Conservation (phyloP, 2,329 filamentous ascomycete genomes). For the Coniochaeta hoffmannii region DNA sequence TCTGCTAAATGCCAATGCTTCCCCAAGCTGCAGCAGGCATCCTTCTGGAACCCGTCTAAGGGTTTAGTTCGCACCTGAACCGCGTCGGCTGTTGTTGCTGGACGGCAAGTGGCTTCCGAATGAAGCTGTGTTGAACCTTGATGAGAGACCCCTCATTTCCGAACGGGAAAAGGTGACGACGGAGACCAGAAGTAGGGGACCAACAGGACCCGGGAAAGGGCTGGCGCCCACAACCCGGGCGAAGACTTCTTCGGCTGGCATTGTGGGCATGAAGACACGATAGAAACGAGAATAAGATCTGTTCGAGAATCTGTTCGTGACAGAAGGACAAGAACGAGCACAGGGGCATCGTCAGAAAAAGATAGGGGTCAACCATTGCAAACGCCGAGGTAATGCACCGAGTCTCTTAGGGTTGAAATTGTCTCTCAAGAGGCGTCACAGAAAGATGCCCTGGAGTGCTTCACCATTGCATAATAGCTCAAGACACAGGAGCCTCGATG, state of each 20-base stretch:
- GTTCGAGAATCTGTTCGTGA: not conserved
- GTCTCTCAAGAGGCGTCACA: too few species aligned
- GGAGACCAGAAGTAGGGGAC: not conserved
- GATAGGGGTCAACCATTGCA: too few species aligned
- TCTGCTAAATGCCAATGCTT: not conserved
- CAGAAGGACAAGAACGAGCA: not conserved
- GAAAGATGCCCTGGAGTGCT: too few species aligned
- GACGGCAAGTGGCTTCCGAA: not conserved
- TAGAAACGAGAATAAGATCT: not conserved
- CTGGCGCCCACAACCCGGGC: not conserved
- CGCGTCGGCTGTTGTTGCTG: not conserved
- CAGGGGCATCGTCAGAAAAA: too few species aligned
- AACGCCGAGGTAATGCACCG: too few species aligned
- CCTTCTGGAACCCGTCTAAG: not conserved
- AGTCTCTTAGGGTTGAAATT: too few species aligned
- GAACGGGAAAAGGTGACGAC: not conserved
- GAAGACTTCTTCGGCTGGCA: not conserved
- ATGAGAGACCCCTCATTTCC: not conserved
- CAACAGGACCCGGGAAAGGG: not conserved
- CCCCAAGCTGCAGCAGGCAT: not conserved
- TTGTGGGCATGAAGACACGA: not conserved
- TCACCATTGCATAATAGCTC: too few species aligned
- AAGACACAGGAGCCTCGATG: too few species aligned
- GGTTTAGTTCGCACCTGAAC: not conserved
- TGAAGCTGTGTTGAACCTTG: not conserved